Percentiles rank a stretch among this genome's conserved stretches.
Evolutionary conservation across 352 stramenopile genomes (phyloP).

Genomic region (Globisporangium takayamanum): DNA sequence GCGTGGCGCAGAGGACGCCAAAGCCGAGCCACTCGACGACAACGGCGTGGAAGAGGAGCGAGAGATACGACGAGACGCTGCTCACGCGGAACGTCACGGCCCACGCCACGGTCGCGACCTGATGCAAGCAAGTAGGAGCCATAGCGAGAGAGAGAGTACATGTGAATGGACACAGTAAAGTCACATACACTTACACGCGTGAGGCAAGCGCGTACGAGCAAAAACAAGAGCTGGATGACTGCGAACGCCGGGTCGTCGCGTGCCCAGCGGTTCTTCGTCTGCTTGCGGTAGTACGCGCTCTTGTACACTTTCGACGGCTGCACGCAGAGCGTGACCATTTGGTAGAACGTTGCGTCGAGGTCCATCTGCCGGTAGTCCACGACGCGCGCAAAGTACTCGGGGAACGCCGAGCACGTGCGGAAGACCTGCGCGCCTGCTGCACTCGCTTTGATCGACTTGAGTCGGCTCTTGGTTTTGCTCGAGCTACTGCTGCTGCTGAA

Average conservation of each 20-base stretch:
- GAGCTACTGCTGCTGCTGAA: background rate
- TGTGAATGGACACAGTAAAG: background rate
- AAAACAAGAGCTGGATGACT: conserved; percentile 92
- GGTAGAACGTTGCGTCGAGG: conserved; percentile 83
- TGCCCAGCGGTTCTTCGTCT: conserved; percentile 99
- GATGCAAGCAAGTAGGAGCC: background rate
- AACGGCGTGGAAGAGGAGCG: conserved; percentile 69
- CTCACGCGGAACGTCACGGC: conserved; percentile 70
- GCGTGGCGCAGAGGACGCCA: conserved; percentile 59
- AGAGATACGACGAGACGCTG: conserved; percentile 39
- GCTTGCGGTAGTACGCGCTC: conserved; percentile 81
- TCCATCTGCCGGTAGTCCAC: conserved; percentile 86
- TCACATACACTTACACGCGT: too few species aligned
- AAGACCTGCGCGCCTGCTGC: conserved; percentile 39
- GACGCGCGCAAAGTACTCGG: conserved; percentile 79
- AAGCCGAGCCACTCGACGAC: conserved; percentile 81
- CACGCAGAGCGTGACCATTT: conserved; percentile 85
- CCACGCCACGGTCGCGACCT: conserved; percentile 66
- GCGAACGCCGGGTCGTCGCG: conserved; percentile 96
- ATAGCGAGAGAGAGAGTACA: background rate
- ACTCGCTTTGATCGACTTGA: conserved; percentile 27
- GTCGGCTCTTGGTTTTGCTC: conserved; percentile 11
- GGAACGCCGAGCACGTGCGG: conserved; percentile 63
- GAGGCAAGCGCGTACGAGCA: conserved; percentile 38
- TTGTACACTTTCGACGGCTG: conserved; percentile 85